Percentiles rank a stretch among this genome's conserved stretches.
phyloP scores from a whole-genome alignment of 2,329 filamentous ascomycete species.

The Hypoxylon sp. region DNA sequence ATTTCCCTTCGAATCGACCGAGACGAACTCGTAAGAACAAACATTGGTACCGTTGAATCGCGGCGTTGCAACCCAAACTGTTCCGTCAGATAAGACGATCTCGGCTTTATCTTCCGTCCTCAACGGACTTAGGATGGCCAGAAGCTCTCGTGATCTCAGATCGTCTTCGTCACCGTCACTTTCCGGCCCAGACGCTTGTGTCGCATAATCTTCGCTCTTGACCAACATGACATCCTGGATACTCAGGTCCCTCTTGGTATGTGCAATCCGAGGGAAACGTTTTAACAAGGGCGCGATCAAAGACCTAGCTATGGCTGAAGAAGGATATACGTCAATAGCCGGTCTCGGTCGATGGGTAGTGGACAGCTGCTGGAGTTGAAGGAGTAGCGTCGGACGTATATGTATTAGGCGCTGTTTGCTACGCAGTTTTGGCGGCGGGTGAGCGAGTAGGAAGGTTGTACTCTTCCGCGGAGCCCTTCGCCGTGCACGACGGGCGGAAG shows the following conservation, averaged over 20 bases:
- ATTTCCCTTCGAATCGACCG: constrained; percentile 67
- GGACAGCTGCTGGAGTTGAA: constrained; percentile 78
- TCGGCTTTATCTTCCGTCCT: constrained; percentile 68
- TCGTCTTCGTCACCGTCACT: constrained; percentile 57
- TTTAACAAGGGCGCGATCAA: constrained; percentile 70
- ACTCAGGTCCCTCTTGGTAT: constrained; percentile 71
- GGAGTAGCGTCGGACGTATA: constrained; percentile 73
- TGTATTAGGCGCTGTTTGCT: constrained; percentile 74
- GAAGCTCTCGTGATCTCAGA: constrained; percentile 61
- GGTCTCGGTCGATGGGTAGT: constrained; percentile 72
- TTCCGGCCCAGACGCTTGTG: constrained; percentile 51
- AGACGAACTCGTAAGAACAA: constrained; percentile 73
- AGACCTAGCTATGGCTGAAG: constrained; percentile 67
- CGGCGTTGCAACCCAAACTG: constrained; percentile 66
- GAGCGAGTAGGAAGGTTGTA: constrained; percentile 75
- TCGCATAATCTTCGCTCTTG: constrained; percentile 74
- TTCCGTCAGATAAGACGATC: constrained; percentile 74
- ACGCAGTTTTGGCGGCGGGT: constrained; percentile 70
- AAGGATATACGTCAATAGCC: constrained; percentile 78
- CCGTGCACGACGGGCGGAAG: constrained; percentile 53
- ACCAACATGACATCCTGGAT: constrained; percentile 78
- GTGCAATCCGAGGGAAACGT: constrained; percentile 72
- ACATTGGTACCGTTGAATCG: constrained; percentile 59
- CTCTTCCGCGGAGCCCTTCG: constrained; percentile 65
- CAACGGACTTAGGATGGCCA: constrained; percentile 76